phyloP scores from a whole-genome alignment of 768 basidiomycete species.

The Leccinum barrowsii region DNA sequence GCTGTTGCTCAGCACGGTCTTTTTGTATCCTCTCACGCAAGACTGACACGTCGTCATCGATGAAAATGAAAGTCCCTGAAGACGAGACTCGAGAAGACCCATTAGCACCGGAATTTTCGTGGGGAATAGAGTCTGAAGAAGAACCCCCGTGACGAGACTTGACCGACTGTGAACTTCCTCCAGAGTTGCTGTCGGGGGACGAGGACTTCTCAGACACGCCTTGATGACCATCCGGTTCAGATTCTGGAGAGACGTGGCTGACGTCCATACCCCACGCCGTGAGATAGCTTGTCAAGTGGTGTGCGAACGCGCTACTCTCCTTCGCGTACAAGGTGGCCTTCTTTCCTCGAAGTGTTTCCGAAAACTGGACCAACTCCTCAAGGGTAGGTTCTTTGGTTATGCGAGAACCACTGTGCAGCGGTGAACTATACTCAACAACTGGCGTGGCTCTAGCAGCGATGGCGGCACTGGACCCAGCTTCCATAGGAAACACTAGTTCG shows the following conservation, averaged over 20 bases:
- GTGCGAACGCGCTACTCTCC: constrained; percentile 85
- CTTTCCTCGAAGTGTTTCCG: constrained; percentile 78
- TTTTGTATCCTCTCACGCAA: constrained; percentile 72
- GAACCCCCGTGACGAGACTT: constrained; percentile 24
- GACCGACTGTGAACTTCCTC: constrained; percentile 3
- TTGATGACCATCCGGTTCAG: constrained; percentile 43
- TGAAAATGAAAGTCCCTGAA: constrained; percentile 68
- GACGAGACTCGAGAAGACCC: constrained; percentile 24
- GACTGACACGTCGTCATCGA: constrained; percentile 87
- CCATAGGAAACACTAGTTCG: constrained; percentile 62
- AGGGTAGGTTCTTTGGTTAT: constrained; percentile 72
- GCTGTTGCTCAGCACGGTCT: constrained; percentile 52
- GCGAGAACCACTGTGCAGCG: constrained; percentile 46
- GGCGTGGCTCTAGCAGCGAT: constrained; percentile 38
- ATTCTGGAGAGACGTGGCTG: constrained; percentile 67
- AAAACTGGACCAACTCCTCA: constrained; percentile 73
- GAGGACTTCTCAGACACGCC: constrained; percentile 13
- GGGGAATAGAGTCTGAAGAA: constrained; percentile 12
- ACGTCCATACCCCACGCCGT: constrained; percentile 96
- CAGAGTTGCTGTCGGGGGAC: constrained; percentile 7
- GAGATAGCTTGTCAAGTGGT: constrained; percentile 89
- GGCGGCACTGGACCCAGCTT: constrained; percentile 50
- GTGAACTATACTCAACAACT: constrained; percentile 45
- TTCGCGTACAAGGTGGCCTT: constrained; percentile 82
- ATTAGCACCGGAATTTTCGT: constrained; percentile 23